Evolutionary conservation across 108 stramenopile genomes (phyloP), one percentile per base, ranked within the genome.

Genomic region (Nannochloropsis salina): DNA sequence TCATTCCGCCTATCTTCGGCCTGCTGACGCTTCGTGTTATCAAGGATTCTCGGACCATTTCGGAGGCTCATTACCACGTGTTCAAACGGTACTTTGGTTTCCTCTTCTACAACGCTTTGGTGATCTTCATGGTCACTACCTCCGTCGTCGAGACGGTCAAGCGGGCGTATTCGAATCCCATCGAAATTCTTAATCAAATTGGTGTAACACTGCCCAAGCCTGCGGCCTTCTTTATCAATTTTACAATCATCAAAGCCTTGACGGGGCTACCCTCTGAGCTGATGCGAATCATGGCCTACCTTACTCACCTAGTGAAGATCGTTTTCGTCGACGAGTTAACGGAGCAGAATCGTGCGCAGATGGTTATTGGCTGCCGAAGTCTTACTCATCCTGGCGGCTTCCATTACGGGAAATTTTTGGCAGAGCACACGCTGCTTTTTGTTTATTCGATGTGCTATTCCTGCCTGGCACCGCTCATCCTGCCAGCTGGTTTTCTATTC

Each of bases 401-500:
- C 12, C 80, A 74, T 80, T 83, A 42, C 82, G 41, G 41, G 40
- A 86, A 86, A 42, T 80, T 86, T 18, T 82, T 80, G 79, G 85
- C 85, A 4, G 80, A 86, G 44, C 80, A 86, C 80, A 86, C 80
- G 85, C n/a, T 86, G 82, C n/a, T 86, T 18, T 82, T 86, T 83
- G 82, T 86, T 21, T 40, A 80, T 41, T 86, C 51, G 6, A 41
- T 83, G 82, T 80, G 80, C 12, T 86, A 86, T 42, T 40, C 43
- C 20, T 74, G 61, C 61, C 61, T 87, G 42, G 85, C 86, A 5
- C 86, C 85, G 41, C 85, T 83, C 61, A 74, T 74, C 80, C 80
- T 44, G 41, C 47, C 88, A 21, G 88, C 89, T 42, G 47, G 89
- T 40, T 80, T 91, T 12, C 45, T 83, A 43, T 92, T 90, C 82